These are phyloP conservation scores for Ceratocystis smalleyi DNA, from an alignment of 2,329 filamentous ascomycete species.

Conservation along the genomic window DNA sequence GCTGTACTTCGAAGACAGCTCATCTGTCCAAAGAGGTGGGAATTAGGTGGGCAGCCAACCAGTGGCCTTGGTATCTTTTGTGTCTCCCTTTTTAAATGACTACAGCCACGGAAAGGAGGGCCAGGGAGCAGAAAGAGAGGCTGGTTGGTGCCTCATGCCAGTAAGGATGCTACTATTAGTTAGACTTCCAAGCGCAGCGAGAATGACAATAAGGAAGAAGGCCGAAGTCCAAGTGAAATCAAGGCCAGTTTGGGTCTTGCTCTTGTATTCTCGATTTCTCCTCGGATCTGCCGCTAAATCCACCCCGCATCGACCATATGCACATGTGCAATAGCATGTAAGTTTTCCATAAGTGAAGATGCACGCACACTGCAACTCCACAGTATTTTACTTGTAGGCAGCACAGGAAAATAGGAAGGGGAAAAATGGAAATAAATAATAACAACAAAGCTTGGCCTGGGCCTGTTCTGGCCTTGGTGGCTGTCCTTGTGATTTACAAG, in stretches of 20 bases:
- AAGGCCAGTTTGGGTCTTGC: background rate
- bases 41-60: no score
- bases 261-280: background rate
- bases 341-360: background rate
- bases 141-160: background rate
- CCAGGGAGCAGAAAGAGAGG: background rate
- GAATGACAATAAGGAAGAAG: background rate
- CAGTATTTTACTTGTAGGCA: background rate
- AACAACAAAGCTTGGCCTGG: background rate
- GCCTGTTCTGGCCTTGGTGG: background rate
- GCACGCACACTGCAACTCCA: background rate
- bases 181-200: background rate
- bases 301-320: background rate
- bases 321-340: background rate
- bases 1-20: background rate
- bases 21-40: background rate
- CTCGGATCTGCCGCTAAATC: slow-evolving; percentile 1
- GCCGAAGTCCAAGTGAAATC: background rate
- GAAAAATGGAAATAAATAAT: background rate
- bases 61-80: background rate
- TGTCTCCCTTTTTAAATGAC: background rate
- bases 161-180: background rate
- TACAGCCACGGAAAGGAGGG: background rate
- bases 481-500: slow-evolving; percentile 1
- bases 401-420: background rate